Evolutionary conservation across 495 filamentous ascomycete genomes (phyloP).

Genomic region (Cercophora sp.): DNA sequence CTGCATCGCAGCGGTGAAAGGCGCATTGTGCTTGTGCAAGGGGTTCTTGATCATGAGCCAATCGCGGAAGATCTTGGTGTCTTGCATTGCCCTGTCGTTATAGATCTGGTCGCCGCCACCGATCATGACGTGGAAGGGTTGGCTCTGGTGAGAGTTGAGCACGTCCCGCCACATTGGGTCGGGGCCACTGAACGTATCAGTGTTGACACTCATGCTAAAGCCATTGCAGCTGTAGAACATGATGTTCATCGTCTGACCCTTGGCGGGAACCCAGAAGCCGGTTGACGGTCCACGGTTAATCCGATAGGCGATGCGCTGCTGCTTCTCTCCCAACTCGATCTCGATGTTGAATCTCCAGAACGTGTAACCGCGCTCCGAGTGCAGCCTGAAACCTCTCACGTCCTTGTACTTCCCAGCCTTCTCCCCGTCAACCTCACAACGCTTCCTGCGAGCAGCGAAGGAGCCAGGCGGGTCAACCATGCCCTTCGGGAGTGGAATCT

Average conservation of each 20-base stretch:
- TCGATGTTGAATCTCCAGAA: constrained; percentile 97
- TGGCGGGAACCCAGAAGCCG: constrained; percentile 91
- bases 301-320: constrained; percentile 87
- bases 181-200: constrained; percentile 77
- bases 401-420: constrained; percentile 71
- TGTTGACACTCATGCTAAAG: constrained; percentile 76
- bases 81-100: constrained; percentile 74
- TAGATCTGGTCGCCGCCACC: constrained; percentile 97
- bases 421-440: constrained; percentile 61
- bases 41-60: constrained; percentile 83
- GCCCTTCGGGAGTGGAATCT: constrained; percentile 28
- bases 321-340: constrained; percentile 70
- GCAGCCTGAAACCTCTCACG: constrained; percentile 73
- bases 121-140: constrained; percentile 97
- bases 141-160: constrained; percentile 84
- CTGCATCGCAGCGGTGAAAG: constrained; percentile 73
- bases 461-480: constrained; percentile 38
- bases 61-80: constrained; percentile 69
- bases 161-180: constrained; percentile 97
- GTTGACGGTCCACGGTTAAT: constrained; percentile 89
- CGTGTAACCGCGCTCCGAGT: constrained; percentile 80
- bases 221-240: constrained; percentile 99
- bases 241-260: constrained; percentile 88
- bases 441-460: constrained; percentile 44
- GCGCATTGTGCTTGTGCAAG: constrained; percentile 67